Evolutionary conservation across 164 flowering plant genomes (phyloP).

Genomic region (Tetracentron sinense): DNA sequence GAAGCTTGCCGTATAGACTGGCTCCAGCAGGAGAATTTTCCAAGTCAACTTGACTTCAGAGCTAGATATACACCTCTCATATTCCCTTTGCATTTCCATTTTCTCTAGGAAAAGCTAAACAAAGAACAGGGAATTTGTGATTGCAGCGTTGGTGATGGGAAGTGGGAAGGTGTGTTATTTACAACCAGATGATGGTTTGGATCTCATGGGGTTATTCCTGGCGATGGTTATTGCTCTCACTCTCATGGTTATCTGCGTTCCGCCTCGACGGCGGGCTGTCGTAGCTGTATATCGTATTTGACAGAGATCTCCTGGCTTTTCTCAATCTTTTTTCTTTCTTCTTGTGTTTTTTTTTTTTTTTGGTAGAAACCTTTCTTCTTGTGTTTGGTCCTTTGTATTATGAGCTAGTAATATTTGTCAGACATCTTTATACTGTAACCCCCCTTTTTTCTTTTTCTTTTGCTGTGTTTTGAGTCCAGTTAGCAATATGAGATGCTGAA

Average conservation of each 20-base stretch:
- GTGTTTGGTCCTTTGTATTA: too few species aligned
- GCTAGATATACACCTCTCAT: too few species aligned
- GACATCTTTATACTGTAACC: too few species aligned
- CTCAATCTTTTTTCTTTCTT: background rate
- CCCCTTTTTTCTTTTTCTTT: too few species aligned
- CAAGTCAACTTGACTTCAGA: too few species aligned
- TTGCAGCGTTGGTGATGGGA: constrained; percentile 17
- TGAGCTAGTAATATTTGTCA: too few species aligned
- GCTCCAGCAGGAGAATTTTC: too few species aligned
- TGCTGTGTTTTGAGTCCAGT: too few species aligned
- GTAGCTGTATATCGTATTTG: constrained; percentile 1
- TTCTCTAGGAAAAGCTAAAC: background rate
- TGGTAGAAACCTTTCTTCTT: too few species aligned
- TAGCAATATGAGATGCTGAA: too few species aligned
- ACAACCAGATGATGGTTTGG: constrained; percentile 13
- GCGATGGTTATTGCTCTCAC: constrained; percentile 20
- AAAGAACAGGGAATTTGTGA: background rate
- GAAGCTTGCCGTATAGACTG: too few species aligned
- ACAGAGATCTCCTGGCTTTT: background rate
- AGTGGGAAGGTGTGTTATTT: constrained; percentile 15
- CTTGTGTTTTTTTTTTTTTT: background rate
- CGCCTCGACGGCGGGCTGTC: constrained; percentile 10
- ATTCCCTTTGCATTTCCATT: too few species aligned
- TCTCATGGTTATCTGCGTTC: constrained; percentile 19
- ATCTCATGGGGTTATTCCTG: constrained; percentile 11